Conservation (phyloP, 225 moss, liverwort and hornwort species). For the Takakia lepidozioides region DNA sequence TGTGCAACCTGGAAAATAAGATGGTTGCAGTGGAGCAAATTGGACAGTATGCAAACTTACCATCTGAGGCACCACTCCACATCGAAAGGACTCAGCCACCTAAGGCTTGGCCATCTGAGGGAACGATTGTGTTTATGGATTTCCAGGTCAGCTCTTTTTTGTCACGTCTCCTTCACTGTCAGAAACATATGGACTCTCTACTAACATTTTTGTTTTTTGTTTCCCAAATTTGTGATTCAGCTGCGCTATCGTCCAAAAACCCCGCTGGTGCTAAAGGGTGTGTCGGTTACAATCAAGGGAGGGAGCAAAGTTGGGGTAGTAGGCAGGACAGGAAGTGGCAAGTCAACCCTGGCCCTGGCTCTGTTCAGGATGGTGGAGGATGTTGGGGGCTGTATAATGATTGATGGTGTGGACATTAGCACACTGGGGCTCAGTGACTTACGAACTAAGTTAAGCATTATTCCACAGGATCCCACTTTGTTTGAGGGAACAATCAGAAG, state of each 20-base stretch:
- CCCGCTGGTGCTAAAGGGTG: slow-evolving; percentile 8
- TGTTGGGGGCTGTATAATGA: slow-evolving; percentile 6
- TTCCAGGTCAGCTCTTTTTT: no score
- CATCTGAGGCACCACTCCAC: slow-evolving; percentile 55
- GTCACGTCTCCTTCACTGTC: no score
- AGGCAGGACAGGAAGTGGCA: slow-evolving; percentile 9
- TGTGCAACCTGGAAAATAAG: no score
- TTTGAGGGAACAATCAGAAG: slow-evolving; percentile 13
- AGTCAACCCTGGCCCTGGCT: slow-evolving; percentile 12
- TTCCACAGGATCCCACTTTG: slow-evolving; percentile 12
- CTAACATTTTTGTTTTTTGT: no score
- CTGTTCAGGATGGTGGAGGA: slow-evolving; percentile 10
- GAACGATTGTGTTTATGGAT: slow-evolving; percentile 39
- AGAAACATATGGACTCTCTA: no score
- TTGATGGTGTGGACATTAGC: slow-evolving; percentile 9
- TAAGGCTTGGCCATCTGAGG: slow-evolving; percentile 62
- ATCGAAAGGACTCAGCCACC: slow-evolving; percentile 53
- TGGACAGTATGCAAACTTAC: slow-evolving; percentile 52
- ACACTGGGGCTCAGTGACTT: slow-evolving; percentile 3
- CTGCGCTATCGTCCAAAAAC: slow-evolving; percentile 5
- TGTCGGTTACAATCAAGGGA: slow-evolving; percentile 11
- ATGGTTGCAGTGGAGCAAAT: slow-evolving; percentile 73
- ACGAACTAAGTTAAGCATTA: slow-evolving; percentile 8
- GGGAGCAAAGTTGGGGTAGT: slow-evolving; percentile 11
- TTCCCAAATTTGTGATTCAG: no score